Evolutionary conservation across 2,329 filamentous ascomycete species (phyloP).

Genomic region (Drechslerella stenobrocha): DNA sequence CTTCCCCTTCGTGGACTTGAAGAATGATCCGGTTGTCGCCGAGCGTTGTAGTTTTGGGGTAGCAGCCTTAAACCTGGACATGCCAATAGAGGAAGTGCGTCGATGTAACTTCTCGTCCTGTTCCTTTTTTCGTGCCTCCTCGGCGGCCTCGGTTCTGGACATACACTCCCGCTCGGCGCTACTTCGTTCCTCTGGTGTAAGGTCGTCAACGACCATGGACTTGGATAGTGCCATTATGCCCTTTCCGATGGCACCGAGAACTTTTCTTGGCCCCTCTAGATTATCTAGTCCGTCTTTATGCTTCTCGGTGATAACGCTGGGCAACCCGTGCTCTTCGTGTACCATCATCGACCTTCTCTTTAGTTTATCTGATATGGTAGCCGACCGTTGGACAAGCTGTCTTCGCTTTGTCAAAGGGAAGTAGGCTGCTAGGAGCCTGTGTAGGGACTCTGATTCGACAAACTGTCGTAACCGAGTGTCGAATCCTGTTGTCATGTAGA

Average conservation of each 20-base stretch:
- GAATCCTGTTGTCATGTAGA: constrained; percentile 49
- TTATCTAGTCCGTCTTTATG: constrained; percentile 28
- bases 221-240: constrained; percentile 49
- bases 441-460: constrained; percentile 50
- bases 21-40: constrained; percentile 31
- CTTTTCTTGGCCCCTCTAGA: constrained; percentile 48
- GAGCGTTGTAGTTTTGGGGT: constrained; percentile 19
- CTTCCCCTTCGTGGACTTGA: constrained; percentile 31
- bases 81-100: constrained; percentile 14
- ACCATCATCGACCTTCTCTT: constrained; percentile 34
- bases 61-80: constrained; percentile 8
- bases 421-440: constrained; percentile 46
- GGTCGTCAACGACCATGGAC: constrained; percentile 35
- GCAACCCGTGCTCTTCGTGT: constrained; percentile 13
- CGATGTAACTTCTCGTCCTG: constrained; percentile 33
- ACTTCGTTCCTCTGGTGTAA: constrained; percentile 37
- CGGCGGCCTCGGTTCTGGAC: constrained; percentile 7
- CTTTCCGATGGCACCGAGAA: constrained; percentile 51
- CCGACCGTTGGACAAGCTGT: constrained; percentile 15
- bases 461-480: constrained; percentile 51
- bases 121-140: constrained; percentile 23
- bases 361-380: constrained; percentile 31
- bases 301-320: constrained; percentile 29
- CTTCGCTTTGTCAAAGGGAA: constrained; percentile 49
- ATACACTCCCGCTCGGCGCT: constrained; percentile 30